Percentiles rank a stretch among this genome's conserved stretches.
These are phyloP conservation scores for Rugonectria rugulosa DNA, from an alignment of 2,329 filamentous ascomycete genomes.

Conservation along the genomic window DNA sequence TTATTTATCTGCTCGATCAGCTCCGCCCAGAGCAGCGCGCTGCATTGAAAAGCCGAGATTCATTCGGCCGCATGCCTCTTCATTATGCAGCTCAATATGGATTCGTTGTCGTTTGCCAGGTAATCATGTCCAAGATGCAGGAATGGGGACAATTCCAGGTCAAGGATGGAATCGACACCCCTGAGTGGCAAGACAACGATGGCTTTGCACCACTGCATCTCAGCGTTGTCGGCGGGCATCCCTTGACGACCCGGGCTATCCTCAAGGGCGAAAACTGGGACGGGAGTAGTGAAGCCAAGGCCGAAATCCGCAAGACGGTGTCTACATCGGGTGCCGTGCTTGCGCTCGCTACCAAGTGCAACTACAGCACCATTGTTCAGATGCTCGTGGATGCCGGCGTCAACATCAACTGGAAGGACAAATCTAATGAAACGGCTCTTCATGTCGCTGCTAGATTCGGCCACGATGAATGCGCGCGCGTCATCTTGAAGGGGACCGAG, in stretches of 20 bases:
- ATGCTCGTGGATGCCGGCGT: constrained; percentile 90
- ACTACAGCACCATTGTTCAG: constrained; percentile 84
- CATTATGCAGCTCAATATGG: constrained; percentile 97
- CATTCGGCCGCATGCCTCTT: constrained; percentile 82
- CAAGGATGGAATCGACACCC: constrained; percentile 83
- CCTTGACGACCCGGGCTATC: constrained; percentile 81
- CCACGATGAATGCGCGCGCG: constrained; percentile 79
- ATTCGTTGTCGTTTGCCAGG: constrained; percentile 87
- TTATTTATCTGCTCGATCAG: constrained; percentile 69
- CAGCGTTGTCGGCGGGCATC: constrained; percentile 89
- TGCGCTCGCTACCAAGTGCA: constrained; percentile 85
- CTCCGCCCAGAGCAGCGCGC: constrained; percentile 72
- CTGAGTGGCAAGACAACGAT: constrained; percentile 90
- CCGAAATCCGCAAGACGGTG: constrained; percentile 71
- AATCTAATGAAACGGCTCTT: constrained; percentile 87
- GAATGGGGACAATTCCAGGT: constrained; percentile 88
- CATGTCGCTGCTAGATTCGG: constrained; percentile 92
- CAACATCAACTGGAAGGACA: constrained; percentile 92
- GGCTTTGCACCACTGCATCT: constrained; percentile 92
- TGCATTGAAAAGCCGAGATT: constrained; percentile 74
- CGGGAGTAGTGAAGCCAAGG: constrained; percentile 67
- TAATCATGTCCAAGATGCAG: constrained; percentile 88
- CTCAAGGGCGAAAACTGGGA: constrained; percentile 83
- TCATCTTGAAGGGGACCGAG: constrained; percentile 74
- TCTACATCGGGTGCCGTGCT: constrained; percentile 88